Base-by-base conservation (phyloP, 306 rosid genomes). In the Rubus idaeus region DNA sequence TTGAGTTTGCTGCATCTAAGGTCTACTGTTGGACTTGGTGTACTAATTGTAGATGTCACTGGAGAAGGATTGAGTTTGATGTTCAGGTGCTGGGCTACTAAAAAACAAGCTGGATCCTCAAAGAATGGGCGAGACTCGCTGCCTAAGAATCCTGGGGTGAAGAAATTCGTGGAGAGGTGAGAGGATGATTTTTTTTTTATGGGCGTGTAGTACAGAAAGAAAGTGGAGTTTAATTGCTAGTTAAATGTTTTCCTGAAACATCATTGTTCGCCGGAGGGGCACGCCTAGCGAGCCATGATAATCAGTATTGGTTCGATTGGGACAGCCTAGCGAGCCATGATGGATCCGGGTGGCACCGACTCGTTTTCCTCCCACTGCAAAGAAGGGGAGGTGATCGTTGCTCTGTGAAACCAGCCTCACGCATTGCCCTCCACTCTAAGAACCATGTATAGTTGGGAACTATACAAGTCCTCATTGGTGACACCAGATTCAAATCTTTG, bases 141-240 rank as follows among this genome's bases (percentile, higher is more conserved):
- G 45, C 98, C 98, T 17, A 92, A 94, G 89, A 83, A 88, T 86
- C 96, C 92, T 62, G 98, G 98, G 68, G 98, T 91, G 35, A 89
- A 94, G 87, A 94, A 91, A 81, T 94, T 84, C 57, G 98, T 46
- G 96, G 98, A 70, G 97, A 92, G 95, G 98, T 90, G 84, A 89
- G 89, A 76, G 71, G 41, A 50, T 77, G 30, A 45, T 37, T 71
- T 78, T 30, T 30, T 23, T 45, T 77, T 44, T 75, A 75, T 62
- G 68, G n/a, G 10, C 16, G 35, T 49, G 4, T 57, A 57, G 49
- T 20, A 6, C 10, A 12, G 10, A 14, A 47, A 17, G 3, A 17
- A 1, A 9, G 3, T 40, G 51, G 18, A 41, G 23, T 12, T 57
- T 37, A 23, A 9, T 30, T 30, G 2, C 49, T 16, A 50, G 45